phyloP scores from a whole-genome alignment of 257 asterid genomes.

The Capsicum pubescens region DNA sequence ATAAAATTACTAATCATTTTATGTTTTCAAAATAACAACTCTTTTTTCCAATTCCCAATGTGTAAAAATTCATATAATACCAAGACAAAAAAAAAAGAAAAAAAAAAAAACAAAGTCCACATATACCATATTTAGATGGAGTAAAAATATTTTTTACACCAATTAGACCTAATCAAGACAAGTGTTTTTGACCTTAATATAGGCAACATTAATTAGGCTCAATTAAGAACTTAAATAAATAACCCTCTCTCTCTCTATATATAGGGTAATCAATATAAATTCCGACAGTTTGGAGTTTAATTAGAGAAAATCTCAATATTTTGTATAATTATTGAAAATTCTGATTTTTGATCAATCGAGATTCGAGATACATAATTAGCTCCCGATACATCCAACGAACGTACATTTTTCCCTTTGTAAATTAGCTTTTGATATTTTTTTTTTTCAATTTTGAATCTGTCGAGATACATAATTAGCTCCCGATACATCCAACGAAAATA shows the following conservation, averaged over 20 bases:
- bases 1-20: background rate
- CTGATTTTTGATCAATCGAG: too few relatives aligned
- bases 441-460: too few relatives aligned
- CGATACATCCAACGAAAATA: too few relatives aligned
- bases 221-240: background rate
- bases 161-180: background rate
- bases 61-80: background rate
- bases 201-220: background rate
- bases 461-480: too few relatives aligned
- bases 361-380: too few relatives aligned
- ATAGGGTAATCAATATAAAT: too few relatives aligned
- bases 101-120: background rate
- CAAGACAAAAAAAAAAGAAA: background rate
- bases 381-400: too few relatives aligned
- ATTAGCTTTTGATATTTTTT: too few relatives aligned
- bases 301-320: too few relatives aligned
- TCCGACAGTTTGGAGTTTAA: too few relatives aligned
- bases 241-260: background rate
- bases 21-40: constrained; percentile 1
- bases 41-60: background rate
- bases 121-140: background rate
- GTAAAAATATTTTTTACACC: background rate
- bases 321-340: too few relatives aligned
- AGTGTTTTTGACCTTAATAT: background rate
- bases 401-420: too few relatives aligned